These are phyloP conservation scores for Castanea crenata DNA, from an alignment of 306 rosid species.

Conservation along the genomic window DNA sequence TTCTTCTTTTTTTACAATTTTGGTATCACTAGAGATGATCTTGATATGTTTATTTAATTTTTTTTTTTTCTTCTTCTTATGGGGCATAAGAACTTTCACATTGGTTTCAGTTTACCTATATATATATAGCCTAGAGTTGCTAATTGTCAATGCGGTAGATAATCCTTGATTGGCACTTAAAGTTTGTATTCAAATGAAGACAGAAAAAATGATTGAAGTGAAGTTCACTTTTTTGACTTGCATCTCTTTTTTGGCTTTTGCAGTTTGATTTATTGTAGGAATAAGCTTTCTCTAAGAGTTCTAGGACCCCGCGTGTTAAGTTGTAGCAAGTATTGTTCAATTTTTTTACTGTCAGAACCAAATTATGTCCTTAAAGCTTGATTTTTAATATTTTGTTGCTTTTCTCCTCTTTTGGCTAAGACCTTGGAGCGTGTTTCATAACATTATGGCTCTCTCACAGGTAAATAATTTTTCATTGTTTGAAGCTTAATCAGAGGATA, in stretches of 20 bases:
- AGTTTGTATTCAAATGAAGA: conserved; percentile 32
- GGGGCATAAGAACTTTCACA: not conserved
- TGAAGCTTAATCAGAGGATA: not conserved
- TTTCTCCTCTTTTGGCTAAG: not conserved
- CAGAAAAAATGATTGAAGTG: conserved; percentile 39
- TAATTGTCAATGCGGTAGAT: conserved; percentile 43
- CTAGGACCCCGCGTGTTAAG: not conserved
- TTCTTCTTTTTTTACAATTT: not conserved
- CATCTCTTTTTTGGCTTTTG: conserved; percentile 34
- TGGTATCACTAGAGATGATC: conserved; percentile 9
- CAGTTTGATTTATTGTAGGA: conserved; percentile 15
- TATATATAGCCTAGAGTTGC: conserved; percentile 15
- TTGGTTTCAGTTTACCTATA: conserved; percentile 18
- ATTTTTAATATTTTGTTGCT: not conserved
- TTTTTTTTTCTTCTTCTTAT: not conserved
- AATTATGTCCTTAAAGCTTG: not conserved
- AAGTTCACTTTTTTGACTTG: conserved; percentile 50
- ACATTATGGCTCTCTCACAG: not conserved
- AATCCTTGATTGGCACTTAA: conserved; percentile 32
- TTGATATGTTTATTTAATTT: conserved; percentile 16
- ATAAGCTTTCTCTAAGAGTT: conserved; percentile 16
- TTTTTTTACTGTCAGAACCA: not conserved
- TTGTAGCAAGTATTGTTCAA: not conserved
- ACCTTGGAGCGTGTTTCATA: not conserved
- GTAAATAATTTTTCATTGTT: not conserved